A percentile compares a stretch with the other conserved stretches of the same genome.
These are phyloP conservation scores for Yamadazyma membranifaciens DNA, from an alignment of 1,139 yeast species.

Conservation along the genomic window DNA sequence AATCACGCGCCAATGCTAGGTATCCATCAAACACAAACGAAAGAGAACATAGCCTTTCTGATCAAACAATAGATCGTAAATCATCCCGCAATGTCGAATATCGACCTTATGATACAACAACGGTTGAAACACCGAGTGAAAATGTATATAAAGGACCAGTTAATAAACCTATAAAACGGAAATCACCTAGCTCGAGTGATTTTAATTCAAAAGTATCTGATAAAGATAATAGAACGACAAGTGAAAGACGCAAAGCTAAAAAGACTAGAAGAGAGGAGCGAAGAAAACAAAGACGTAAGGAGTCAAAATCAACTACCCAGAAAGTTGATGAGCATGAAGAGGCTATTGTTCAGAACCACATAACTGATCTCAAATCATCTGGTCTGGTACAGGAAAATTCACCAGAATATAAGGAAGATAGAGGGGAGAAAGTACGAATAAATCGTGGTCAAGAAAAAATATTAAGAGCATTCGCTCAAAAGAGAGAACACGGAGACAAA, in stretches of 20 bases:
- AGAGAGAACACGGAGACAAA: neutral
- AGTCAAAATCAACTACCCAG: neutral
- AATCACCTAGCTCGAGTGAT: too few relatives aligned
- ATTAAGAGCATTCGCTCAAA: neutral
- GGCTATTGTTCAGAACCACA: neutral
- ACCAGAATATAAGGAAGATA: neutral
- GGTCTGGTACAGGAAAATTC: neutral
- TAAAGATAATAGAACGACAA: neutral
- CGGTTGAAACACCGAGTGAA: too few relatives aligned
- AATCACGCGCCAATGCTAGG: neutral
- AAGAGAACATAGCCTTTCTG: neutral
- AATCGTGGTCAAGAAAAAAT: neutral
- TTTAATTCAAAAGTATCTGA: too few relatives aligned
- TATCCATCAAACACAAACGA: too few relatives aligned
- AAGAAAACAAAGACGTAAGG: neutral
- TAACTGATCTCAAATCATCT: neutral
- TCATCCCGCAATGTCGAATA: neutral
- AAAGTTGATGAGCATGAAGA: neutral
- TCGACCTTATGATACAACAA: neutral
- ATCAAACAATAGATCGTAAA: neutral
- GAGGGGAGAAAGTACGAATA: neutral
- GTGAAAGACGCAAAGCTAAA: constrained; percentile 1
- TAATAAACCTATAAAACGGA: too few relatives aligned
- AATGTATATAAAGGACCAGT: too few relatives aligned
- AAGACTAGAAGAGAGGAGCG: constrained; percentile 1